Conservation (phyloP, 768 basidiomycete species). For the Panaeolus papilionaceus region DNA sequence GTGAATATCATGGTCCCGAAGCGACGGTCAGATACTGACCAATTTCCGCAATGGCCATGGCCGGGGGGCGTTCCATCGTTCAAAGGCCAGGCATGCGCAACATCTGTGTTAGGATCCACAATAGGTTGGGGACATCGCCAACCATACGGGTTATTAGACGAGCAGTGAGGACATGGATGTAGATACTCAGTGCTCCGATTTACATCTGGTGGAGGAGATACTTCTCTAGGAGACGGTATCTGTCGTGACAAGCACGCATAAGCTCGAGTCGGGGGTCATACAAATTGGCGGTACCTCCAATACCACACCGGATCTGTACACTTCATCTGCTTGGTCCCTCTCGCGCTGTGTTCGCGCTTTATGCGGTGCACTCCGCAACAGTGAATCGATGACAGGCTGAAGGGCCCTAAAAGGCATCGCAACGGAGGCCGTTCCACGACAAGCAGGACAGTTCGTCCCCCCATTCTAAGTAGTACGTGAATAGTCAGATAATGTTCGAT, state of each 20-base stretch:
- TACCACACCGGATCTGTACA: conserved; percentile 62
- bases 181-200: conserved; percentile 68
- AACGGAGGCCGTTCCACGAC: conserved; percentile 70
- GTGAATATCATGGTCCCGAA: conserved; percentile 4
- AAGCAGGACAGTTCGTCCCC: conserved; percentile 84
- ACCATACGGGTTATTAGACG: conserved; percentile 70
- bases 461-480: conserved; percentile 62
- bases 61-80: conserved; percentile 83
- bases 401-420: conserved; percentile 78
- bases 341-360: conserved; percentile 73
- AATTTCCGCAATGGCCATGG: conserved; percentile 83
- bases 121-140: conserved; percentile 87
- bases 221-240: conserved; percentile 79
- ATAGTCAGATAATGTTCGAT: conserved; percentile 18
- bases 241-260: conserved; percentile 33
- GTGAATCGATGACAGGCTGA: conserved; percentile 73
- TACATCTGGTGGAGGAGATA: conserved; percentile 78
- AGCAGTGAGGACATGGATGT: conserved; percentile 83
- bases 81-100: conserved; percentile 76
- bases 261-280: conserved; percentile 47
- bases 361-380: conserved; percentile 75
- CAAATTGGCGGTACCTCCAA: conserved; percentile 50
- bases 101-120: conserved; percentile 69
- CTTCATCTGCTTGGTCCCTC: conserved; percentile 80
- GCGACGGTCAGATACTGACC: conserved; percentile 49